Percentiles rank a stretch among this genome's conserved stretches.
Evolutionary conservation across 371 early-diverging fungal genomes (phyloP).

Genomic region (Encephalitozoon romaleae): DNA sequence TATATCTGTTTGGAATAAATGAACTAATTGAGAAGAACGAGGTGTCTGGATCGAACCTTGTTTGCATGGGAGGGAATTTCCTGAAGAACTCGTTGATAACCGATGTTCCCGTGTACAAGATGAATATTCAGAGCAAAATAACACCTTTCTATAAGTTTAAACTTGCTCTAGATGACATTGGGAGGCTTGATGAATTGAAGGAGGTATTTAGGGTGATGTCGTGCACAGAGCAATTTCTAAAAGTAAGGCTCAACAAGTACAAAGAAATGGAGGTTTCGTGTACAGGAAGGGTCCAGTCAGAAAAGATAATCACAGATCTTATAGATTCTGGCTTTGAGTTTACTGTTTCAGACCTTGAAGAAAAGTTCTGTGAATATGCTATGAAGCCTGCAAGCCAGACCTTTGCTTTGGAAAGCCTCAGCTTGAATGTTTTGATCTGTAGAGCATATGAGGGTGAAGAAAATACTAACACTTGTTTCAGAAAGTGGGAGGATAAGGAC

Average conservation of each 20-base stretch:
- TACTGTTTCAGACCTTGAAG: background rate
- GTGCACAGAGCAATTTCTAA: constrained; percentile 49
- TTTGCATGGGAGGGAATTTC: constrained; percentile 34
- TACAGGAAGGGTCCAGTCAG: constrained; percentile 54
- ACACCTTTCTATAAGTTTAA: constrained; percentile 41
- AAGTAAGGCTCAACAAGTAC: constrained; percentile 49
- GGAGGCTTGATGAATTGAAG: constrained; percentile 32
- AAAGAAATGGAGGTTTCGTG: constrained; percentile 49
- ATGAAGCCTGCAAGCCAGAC: background rate
- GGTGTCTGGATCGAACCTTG: constrained; percentile 22
- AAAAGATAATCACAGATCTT: constrained; percentile 55
- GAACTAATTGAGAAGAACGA: constrained; percentile 7
- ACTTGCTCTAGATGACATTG: constrained; percentile 21
- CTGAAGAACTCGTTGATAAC: constrained; percentile 38
- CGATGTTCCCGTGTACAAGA: background rate
- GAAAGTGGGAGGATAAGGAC: background rate
- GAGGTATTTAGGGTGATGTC: constrained; percentile 32
- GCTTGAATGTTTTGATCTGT: constrained; percentile 2
- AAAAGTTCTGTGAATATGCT: constrained; percentile 38
- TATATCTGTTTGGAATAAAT: constrained; percentile 44
- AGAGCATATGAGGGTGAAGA: background rate
- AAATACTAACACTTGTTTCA: no score
- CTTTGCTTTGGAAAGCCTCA: constrained; percentile 14
- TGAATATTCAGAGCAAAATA: background rate
- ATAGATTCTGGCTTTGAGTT: constrained; percentile 11